Evolutionary conservation across 2,329 filamentous ascomycete genomes (phyloP).

Genomic region (Talaromyces sp.): DNA sequence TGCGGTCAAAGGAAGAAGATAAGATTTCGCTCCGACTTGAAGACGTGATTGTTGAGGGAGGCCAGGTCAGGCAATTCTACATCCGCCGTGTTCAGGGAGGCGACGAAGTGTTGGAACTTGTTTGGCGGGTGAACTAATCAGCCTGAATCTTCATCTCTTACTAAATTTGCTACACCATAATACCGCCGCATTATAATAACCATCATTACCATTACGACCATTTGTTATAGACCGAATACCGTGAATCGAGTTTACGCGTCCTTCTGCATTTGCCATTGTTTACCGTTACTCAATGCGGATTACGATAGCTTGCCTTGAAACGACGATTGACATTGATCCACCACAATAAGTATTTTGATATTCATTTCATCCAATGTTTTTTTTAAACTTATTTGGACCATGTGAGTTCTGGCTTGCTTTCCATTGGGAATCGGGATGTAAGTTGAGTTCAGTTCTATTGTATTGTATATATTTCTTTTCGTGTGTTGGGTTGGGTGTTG

Average conservation of each 20-base stretch:
- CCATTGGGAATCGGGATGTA: not conserved
- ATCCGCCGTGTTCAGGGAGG: constrained; percentile 44
- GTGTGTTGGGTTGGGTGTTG: not conserved
- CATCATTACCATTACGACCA: constrained; percentile 5
- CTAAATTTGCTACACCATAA: not conserved
- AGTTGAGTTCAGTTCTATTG: not conserved
- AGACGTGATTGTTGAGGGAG: constrained; percentile 44
- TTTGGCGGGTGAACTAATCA: constrained; percentile 30
- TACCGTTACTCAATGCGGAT: not conserved
- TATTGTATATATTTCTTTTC: not conserved
- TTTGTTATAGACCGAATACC: not conserved
- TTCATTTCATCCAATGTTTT: not conserved
- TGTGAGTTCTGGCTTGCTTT: not conserved
- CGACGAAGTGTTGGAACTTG: constrained; percentile 41
- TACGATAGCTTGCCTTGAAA: not conserved
- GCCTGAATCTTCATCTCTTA: not conserved
- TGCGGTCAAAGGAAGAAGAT: constrained; percentile 42
- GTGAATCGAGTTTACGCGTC: not conserved
- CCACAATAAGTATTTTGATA: not conserved
- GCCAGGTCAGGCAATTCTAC: constrained; percentile 55
- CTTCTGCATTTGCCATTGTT: not conserved
- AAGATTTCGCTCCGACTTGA: constrained; percentile 55
- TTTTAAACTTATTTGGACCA: not conserved
- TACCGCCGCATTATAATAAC: not conserved
- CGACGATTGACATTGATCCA: not conserved